phyloP scores from a whole-genome alignment of 2,329 filamentous ascomycete genomes.

The Arthrinium puccinioides region DNA sequence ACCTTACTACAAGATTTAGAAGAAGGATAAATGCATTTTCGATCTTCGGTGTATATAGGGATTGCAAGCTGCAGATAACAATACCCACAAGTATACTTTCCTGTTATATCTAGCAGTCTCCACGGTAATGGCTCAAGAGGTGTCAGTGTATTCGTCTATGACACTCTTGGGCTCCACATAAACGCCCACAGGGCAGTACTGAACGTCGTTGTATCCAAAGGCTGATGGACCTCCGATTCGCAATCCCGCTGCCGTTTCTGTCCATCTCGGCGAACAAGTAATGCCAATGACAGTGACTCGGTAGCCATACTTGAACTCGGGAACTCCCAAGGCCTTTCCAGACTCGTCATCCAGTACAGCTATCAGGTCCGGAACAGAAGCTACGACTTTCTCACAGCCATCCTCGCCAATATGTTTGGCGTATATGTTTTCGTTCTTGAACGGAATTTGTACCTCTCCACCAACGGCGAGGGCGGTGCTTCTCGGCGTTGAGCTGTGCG shows the following conservation, averaged over 20 bases:
- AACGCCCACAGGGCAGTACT: conserved; percentile 33
- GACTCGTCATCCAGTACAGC: conserved; percentile 43
- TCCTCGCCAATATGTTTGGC: conserved; percentile 29
- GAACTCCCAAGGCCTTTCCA: conserved; percentile 45
- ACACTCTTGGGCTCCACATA: conserved; percentile 40
- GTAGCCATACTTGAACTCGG: conserved; percentile 44
- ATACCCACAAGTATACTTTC: too few relatives aligned
- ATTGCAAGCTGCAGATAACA: too few relatives aligned
- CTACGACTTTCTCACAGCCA: conserved; percentile 28
- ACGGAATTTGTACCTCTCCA: conserved; percentile 48
- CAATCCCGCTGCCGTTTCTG: conserved; percentile 32
- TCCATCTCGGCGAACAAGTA: conserved; percentile 32
- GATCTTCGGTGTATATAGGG: too few relatives aligned
- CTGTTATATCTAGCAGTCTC: too few relatives aligned
- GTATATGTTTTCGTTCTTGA: conserved; percentile 65
- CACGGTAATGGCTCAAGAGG: too few relatives aligned
- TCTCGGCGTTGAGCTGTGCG: too few relatives aligned
- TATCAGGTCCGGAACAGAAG: conserved; percentile 47
- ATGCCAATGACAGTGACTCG: conserved; percentile 38
- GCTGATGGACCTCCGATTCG: conserved; percentile 38
- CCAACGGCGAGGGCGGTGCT: not conserved
- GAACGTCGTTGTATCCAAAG: conserved; percentile 35
- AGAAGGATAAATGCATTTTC: too few relatives aligned
- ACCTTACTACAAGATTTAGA: too few relatives aligned
- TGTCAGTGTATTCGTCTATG: conserved; percentile 41